These are phyloP conservation scores for Epichloe scottii DNA, from an alignment of 2,329 filamentous ascomycete species.

Conservation along the genomic window DNA sequence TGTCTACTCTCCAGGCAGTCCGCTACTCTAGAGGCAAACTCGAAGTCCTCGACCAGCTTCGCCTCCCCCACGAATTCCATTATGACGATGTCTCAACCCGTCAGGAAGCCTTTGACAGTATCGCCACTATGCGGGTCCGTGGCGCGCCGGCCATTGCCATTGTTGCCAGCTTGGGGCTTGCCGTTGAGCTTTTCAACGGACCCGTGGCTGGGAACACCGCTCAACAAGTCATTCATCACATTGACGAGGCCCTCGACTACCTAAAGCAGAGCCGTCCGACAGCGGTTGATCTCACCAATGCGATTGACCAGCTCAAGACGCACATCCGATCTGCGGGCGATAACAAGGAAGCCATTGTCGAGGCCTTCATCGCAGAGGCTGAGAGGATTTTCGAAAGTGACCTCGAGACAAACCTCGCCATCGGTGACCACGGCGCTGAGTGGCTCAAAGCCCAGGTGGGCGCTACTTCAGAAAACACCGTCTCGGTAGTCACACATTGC, in stretches of 20 bases:
- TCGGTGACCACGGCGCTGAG: constrained; percentile 69
- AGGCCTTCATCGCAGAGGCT: constrained; percentile 64
- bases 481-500: constrained; percentile 93
- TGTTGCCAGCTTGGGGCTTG: constrained; percentile 81
- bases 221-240: constrained; percentile 54
- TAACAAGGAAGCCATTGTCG: constrained; percentile 40
- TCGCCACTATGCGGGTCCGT: constrained; percentile 66
- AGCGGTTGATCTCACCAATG: constrained; percentile 88
- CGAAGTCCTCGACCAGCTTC: constrained; percentile 72
- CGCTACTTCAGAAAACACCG: constrained; percentile 30
- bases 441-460: constrained; percentile 60
- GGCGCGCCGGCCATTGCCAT: constrained; percentile 92
- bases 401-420: constrained; percentile 72
- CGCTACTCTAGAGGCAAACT: constrained; percentile 61
- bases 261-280: constrained; percentile 83
- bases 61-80: constrained; percentile 65
- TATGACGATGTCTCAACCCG: constrained; percentile 61
- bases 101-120: constrained; percentile 70
- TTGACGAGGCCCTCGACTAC: constrained; percentile 69
- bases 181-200: constrained; percentile 63
- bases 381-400: constrained; percentile 83
- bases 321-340: constrained; percentile 40
- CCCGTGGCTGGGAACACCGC: constrained; percentile 28
- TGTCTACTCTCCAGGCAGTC: constrained; percentile 62
- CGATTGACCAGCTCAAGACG: constrained; percentile 65